Conservation (phyloP, 106 monocot species). For the Dendrobium catenatum region DNA sequence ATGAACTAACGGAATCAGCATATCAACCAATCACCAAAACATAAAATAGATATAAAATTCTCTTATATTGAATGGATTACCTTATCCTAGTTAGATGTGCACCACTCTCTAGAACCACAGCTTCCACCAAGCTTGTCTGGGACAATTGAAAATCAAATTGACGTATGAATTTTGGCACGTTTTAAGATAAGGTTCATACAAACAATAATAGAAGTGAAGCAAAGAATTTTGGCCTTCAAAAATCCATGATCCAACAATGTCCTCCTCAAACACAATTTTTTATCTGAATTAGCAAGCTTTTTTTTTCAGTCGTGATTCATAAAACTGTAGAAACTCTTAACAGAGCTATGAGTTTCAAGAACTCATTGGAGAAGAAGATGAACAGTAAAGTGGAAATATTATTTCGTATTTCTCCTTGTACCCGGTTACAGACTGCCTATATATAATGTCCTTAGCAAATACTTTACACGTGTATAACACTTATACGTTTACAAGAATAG, state of each 20-base stretch:
- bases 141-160: conserved; percentile 5
- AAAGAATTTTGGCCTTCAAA: neutral
- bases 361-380: no score
- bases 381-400: no score
- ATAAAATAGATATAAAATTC: neutral
- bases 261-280: neutral
- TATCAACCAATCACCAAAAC: neutral
- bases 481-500: no score
- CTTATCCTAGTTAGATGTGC: conserved; percentile 83
- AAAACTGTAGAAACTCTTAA: neutral
- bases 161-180: conserved; percentile 1
- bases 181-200: neutral
- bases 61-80: conserved; percentile 25
- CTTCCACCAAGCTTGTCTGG: conserved; percentile 85
- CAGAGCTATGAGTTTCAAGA: no score
- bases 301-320: neutral
- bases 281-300: neutral
- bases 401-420: no score
- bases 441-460: no score
- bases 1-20: neutral
- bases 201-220: neutral
- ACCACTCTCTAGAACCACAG: conserved; percentile 74
- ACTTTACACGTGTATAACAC: no score
- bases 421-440: no score
- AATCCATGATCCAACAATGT: neutral